Conservation (phyloP, 306 rosid genomes). For the Trifolium fragiferum region DNA sequence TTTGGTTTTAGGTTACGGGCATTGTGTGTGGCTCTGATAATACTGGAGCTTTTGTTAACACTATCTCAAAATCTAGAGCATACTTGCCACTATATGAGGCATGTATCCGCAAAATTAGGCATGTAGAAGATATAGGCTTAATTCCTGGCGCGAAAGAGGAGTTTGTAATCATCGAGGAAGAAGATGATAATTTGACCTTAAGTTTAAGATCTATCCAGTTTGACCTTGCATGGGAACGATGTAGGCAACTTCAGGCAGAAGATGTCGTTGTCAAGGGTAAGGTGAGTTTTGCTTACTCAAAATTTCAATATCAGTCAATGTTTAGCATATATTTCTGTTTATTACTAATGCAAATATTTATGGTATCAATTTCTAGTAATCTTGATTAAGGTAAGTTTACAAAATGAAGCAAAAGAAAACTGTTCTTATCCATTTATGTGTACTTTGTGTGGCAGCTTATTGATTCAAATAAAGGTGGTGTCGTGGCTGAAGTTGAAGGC, state of each 20-base stretch:
- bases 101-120: slow-evolving; percentile 65
- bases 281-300: slow-evolving; percentile 60
- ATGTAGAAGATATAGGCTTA: slow-evolving; percentile 83
- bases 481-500: slow-evolving; percentile 93
- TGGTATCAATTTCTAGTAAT: slow-evolving; percentile 12
- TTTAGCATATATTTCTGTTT: slow-evolving; percentile 32
- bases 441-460: slow-evolving; percentile 64
- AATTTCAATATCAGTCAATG: slow-evolving; percentile 15
- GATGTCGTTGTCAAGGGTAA: slow-evolving; percentile 96
- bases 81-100: slow-evolving; percentile 88
- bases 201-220: slow-evolving; percentile 78
- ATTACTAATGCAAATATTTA: background rate
- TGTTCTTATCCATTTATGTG: background rate
- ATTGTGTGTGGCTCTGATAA: slow-evolving; percentile 70
- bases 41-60: slow-evolving; percentile 85
- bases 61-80: slow-evolving; percentile 84
- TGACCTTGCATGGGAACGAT: slow-evolving; percentile 95
- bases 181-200: slow-evolving; percentile 79
- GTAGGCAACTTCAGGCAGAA: slow-evolving; percentile 95
- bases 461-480: slow-evolving; percentile 90
- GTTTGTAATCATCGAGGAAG: slow-evolving; percentile 83
- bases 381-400: background rate
- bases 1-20: slow-evolving; percentile 75
- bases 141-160: slow-evolving; percentile 77
- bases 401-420: slow-evolving; percentile 16